Base-by-base conservation (phyloP, 1,284 basidiomycete species). In the Chiua sp. region DNA sequence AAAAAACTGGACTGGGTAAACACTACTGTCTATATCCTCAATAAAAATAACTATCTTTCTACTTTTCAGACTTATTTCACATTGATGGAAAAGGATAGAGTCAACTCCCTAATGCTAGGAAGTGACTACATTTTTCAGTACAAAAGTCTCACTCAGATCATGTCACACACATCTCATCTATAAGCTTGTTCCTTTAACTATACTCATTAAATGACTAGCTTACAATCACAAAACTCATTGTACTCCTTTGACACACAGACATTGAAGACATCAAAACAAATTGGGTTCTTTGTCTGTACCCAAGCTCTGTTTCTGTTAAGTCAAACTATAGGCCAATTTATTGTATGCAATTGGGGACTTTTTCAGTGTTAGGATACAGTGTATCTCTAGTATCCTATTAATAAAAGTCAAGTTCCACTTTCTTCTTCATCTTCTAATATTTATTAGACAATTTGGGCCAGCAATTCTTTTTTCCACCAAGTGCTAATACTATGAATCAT, bases 131-230 rank as follows among this genome's bases (percentile, higher is more conserved):
- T 26, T 26, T 26, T 26, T 26, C 26, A 26, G 26, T 26, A 26
- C 26, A 73, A 75, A 55, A 71, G 61, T 11, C 56, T 77, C 2
- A 56, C 57, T 3, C 74, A 77, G 48, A 58, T 72, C 1, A 71
- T 74, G 64, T 50, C 68, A 3, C 75, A 72, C 26, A 26, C 26
- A 26, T 58, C 51, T 67, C 7, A 55, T 74, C 1, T 62, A 62
- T n/a, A 66, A 67, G 28, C 60, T 77, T 4, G 66, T 75, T 2
- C 59, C 64, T 1, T 39, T 59, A 1, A 30, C 32, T 3, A 47
- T 76, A 2, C 62, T 63, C 10, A 28, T 26, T 26, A 26, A 26
- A 72, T 47, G 64, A 64, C 0, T 75, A 72, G 74, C 46, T 57
- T 0, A 12, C 57, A 0, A 67, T 76, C 20, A 68, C 73, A 0